Conservation (phyloP, 208 protist species). For the Leishmania martiniquensis region DNA sequence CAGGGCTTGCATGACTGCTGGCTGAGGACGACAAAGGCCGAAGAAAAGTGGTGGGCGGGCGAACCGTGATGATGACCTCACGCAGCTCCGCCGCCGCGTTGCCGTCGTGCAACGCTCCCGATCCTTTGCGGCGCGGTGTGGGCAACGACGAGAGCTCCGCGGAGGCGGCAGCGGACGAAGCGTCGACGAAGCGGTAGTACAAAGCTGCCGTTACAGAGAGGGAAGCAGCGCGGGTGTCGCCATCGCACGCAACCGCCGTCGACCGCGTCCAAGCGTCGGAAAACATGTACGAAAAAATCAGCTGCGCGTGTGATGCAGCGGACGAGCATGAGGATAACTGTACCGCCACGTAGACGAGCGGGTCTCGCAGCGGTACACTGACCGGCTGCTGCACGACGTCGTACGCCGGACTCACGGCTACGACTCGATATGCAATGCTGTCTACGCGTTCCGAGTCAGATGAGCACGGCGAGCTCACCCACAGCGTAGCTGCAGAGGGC, state of each 20-base stretch:
- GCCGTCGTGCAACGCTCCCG: not conserved
- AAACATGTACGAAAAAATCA: constrained; percentile 18
- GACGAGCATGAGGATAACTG: not conserved
- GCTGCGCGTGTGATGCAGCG: not conserved
- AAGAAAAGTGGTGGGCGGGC: constrained; percentile 5
- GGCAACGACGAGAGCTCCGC: constrained; percentile 8
- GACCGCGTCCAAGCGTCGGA: constrained; percentile 20
- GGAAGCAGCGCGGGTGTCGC: not conserved
- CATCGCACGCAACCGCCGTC: not conserved
- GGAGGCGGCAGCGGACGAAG: constrained; percentile 8
- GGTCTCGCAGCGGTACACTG: constrained; percentile 12
- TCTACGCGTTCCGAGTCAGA: not conserved
- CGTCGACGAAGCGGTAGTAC: constrained; percentile 31
- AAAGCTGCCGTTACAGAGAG: constrained; percentile 1
- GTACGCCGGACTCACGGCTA: constrained; percentile 9
- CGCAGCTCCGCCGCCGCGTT: constrained; percentile 9
- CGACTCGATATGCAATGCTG: constrained; percentile 15
- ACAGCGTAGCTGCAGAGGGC: constrained; percentile 9
- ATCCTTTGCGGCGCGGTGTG: constrained; percentile 6
- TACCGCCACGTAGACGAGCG: constrained; percentile 29
- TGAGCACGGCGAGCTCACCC: constrained; percentile 21
- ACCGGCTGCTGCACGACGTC: constrained; percentile 21
- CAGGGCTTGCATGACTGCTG: not conserved
- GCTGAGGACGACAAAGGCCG: not conserved
- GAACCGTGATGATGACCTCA: constrained; percentile 21